These are phyloP conservation scores for Cryptosporidium meleagridis DNA, from an alignment of 169 alveolate species.

Conservation along the genomic window DNA sequence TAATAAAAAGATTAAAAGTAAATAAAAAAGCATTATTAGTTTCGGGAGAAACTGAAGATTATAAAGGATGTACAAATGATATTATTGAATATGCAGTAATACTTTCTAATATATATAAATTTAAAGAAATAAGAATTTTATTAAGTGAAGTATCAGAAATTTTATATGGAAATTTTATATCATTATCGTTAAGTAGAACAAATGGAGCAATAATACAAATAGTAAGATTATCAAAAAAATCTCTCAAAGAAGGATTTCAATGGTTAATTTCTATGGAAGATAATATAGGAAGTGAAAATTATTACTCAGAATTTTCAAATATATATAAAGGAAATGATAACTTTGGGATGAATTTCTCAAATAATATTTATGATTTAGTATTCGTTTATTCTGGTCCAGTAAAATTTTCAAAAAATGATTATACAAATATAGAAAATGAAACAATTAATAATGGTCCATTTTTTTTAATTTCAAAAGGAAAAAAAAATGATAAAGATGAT, in stretches of 20 bases:
- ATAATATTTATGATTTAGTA: background rate
- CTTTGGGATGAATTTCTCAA: background rate
- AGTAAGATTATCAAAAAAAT: constrained; percentile 28
- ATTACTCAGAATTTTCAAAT: background rate
- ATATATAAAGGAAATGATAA: background rate
- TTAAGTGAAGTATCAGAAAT: constrained; percentile 39
- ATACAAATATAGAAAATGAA: background rate
- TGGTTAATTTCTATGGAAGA: constrained; percentile 37
- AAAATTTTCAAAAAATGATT: background rate
- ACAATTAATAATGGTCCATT: background rate
- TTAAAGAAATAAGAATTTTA: constrained; percentile 56
- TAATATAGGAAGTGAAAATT: background rate
- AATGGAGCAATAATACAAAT: constrained; percentile 60
- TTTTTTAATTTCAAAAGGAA: constrained; percentile 9
- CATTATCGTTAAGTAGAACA: constrained; percentile 15
- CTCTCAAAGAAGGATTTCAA: constrained; percentile 64
- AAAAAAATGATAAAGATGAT: background rate
- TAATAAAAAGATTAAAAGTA: background rate
- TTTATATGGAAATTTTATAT: constrained; percentile 47
- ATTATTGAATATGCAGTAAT: constrained; percentile 57
- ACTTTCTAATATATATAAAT: constrained; percentile 34
- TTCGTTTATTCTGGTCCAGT: constrained; percentile 34
- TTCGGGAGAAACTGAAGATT: constrained; percentile 46
- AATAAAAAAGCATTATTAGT: constrained; percentile 44
- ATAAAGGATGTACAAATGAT: constrained; percentile 68